Base-by-base conservation (phyloP, 371 early-diverging fungal genomes). In the Capillidium rhysosporum region DNA sequence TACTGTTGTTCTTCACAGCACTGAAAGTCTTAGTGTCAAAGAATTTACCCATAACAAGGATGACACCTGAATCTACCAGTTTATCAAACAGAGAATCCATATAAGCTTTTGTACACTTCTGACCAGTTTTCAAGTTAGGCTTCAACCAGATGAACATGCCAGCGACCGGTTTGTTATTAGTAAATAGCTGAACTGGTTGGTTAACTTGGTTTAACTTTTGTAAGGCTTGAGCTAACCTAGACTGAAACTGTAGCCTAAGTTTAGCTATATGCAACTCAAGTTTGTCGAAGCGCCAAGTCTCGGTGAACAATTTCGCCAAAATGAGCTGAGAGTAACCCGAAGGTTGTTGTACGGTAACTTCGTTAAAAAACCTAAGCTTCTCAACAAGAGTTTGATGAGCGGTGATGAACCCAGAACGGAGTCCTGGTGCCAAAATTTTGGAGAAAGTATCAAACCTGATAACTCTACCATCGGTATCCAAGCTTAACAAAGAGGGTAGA, bases 101-200 rank as follows among this genome's bases (percentile, higher is more conserved):
- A 8, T 8, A 7, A 18, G 31, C 10, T 16, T 31, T 12, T 5
- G 9, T 18, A 49, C 16, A 8, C 7, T 3, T 20, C 7, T 29
- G 16, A n/a, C 8, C 21, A 2, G 14, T 2, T 4, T 49, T n/a
- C 26, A 52, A 29, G n/a, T 25, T n/a, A 3, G 40, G 61, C 25
- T 76, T 72, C 31, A 87, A 60, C 90, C 90, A 89, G 9, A 84
- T 67, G 66, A 89, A 89, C 88, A 89, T 89, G 40, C 78, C 80
- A 12, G 83, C 82, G 48, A 68, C 62, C 18, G 89, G 86, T 0
- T 69, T 70, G 9, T 59, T 66, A 23, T 76, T 67, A 48, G 68
- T 71, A 31, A 75, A 63, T 2, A 78, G 68, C 49, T 66, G 64
- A 34, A 34, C 34, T 12, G 4, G 7, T 34, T 34, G 4, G 12